Evolutionary conservation across 306 rosid species (phyloP), one percentile per base, ranked within the genome.

Genomic region (Cicer judaicum): DNA sequence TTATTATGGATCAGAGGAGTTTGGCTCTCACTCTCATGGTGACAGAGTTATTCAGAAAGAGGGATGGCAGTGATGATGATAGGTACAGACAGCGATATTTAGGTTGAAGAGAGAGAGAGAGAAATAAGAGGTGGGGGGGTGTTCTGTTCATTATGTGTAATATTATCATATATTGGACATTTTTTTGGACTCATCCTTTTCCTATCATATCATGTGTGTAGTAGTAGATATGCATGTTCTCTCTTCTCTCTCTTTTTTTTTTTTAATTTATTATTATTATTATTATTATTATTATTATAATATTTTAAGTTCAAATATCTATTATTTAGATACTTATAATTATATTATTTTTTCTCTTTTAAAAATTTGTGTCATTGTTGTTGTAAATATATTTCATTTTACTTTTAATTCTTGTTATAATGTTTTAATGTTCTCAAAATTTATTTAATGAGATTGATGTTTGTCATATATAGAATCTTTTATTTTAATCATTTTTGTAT

Each of bases 21-120:
- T 80, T 82, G 93, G 93, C 93, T 91, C 97, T 91, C 93, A 93
- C 92, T 89, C 91, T 91, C 89, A 93, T 89, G 96, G 80, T 85
- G 98, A 80, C 93, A 87, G 88, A 81, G 87, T 77, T 77, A 44
- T 79, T 82, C 86, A 82, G 93, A 84, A 74, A 83, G 87, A 79
- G 85, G 84, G 80, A 75, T 70, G 84, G 81, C 63, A 77, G 56
- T 65, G 75, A 68, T 79, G 82, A 84, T 68, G 84, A 87, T 82
- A 88, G 93, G 81, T 85, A 80, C 86, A 77, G 80, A 89, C 92
- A 87, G 92, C n/a, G n/a, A n/a, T n/a, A n/a, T n/a, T n/a, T n/a
- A n/a, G n/a, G n/a, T n/a, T n/a, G n/a, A n/a, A 89, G 88, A 87
- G 49, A 72, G 80, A 62, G 80, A 81, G 86, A 73, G 82, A 78